Evolutionary conservation across 768 basidiomycete species (phyloP).

Genomic region (Nevesoporus exiguus): DNA sequence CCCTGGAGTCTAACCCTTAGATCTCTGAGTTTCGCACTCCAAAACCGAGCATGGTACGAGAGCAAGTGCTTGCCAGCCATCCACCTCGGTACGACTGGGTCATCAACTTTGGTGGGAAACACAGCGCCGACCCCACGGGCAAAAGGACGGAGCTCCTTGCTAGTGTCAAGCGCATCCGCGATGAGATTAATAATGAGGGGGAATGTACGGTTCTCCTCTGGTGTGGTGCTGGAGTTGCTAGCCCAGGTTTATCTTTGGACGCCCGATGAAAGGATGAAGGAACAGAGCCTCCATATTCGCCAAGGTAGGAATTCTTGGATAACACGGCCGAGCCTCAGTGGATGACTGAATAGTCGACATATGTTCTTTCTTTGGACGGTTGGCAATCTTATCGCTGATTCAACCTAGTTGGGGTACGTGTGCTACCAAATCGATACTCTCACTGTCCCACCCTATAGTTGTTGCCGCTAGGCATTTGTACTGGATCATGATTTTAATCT

Average conservation of each 20-base stretch:
- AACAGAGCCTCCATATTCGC: background rate
- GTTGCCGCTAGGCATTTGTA: too few relatives aligned
- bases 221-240: background rate
- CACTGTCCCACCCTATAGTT: too few relatives aligned
- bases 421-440: too few relatives aligned
- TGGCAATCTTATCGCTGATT: background rate
- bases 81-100: background rate
- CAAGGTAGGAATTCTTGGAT: constrained; percentile 1
- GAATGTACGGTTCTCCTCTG: background rate
- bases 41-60: background rate
- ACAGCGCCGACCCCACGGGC: background rate
- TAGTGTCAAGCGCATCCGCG: background rate
- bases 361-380: background rate
- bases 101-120: background rate
- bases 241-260: background rate
- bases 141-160: background rate
- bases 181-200: background rate
- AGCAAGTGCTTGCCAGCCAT: background rate
- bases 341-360: background rate
- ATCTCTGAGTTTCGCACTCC: background rate
- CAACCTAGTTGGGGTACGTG: too few relatives aligned
- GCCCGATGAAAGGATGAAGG: background rate
- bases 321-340: background rate
- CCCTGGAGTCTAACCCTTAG: background rate
- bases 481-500: too few relatives aligned